Evolutionary conservation across 257 asterid genomes (phyloP), one percentile per base, ranked within the genome.

Genomic region (Capsicum chinense): DNA sequence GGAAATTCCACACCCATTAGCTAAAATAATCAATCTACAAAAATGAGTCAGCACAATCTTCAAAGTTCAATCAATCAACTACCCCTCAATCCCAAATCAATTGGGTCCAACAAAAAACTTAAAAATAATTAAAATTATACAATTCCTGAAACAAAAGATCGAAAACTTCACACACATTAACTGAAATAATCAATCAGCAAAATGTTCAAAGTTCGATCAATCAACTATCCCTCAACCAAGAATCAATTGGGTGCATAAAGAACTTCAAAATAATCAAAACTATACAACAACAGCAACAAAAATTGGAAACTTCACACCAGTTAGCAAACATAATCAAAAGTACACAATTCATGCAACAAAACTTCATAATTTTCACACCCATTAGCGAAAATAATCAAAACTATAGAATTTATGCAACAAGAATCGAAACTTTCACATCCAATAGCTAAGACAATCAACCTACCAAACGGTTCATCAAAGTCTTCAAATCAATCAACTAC

Each of bases 51-150:
- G 54, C 14, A 68, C 39, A 76, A 76, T 76, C 1, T 52, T 26
- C 47, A 52, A 7, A 52, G 63, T 48, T 50, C 19, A 3, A 19
- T 74, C 6, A 48, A 48, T 12, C 12, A 48, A 50, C 7, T 6
- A 48, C 42, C 6, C 57, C 58, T 71, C 58, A 47, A 71, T 71
- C 15, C 58, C 42, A 2, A n/a, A 11, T 47, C 59, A 26, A 50
- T 50, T 19, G 80, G 44, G 7, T 74, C 42, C 59, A 19, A 48
- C 8, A 73, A 48, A 19, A 48, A 11, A 6, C 3, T 57, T 7
- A 56, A 57, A 57, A 57, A 57, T 15, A 57, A 68, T 68, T 54
- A 69, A 74, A 48, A 52, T 76, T 13, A 26, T 14, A 74, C 80
- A 74, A 74, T 26, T 21, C 21, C 3, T 76, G 81, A 21, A 21